Base-by-base conservation (phyloP, 805 yeast genomes). In the Pichia thaimueangensis region DNA sequence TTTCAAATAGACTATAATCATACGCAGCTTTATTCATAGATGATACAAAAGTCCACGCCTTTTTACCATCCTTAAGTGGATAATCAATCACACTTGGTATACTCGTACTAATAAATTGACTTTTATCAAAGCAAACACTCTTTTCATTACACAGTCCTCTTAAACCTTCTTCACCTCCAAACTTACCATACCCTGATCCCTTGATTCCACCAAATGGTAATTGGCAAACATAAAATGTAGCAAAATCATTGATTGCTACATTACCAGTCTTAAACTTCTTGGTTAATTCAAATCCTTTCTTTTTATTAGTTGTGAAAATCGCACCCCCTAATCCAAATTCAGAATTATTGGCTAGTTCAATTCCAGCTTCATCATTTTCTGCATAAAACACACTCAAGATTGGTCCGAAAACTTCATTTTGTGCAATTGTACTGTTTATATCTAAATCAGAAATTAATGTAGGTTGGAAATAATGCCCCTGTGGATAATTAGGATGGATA, bases 81-180 rank as follows among this genome's bases (percentile, higher is more conserved):
- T 93, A 93, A 61, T 93, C 97, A 38, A 93, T 66, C 2, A 91
- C 87, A 30, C 78, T 76, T 2, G 99, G 99, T 30, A 93, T 88
- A 37, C 77, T 71, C 2, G 95, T 85, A 6, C 88, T 78, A 12
- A 93, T 70, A 51, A 86, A 76, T 20, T 91, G 80, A 35, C 82
- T 74, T 49, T 76, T 79, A 65, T 93, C 97, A 68, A 76, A 83
- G 47, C 96, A 88, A 4, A 93, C 76, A 34, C 94, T 80, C 58
- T 93, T 93, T 42, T 87, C 85, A 43, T 80, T 72, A 60, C 97
- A 91, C 35, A 93, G 68, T 0, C 96, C 97, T 31, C 86, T 76
- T 33, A 93, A 70, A 2, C 99, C 99, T 69, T 93, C 99, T 59
- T 83, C 95, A 36, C 99, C 99, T 19, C 96, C 96, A 67, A 93